These are phyloP conservation scores for Rhododendron henanense DNA, from an alignment of 148 eudicot species.

Conservation along the genomic window DNA sequence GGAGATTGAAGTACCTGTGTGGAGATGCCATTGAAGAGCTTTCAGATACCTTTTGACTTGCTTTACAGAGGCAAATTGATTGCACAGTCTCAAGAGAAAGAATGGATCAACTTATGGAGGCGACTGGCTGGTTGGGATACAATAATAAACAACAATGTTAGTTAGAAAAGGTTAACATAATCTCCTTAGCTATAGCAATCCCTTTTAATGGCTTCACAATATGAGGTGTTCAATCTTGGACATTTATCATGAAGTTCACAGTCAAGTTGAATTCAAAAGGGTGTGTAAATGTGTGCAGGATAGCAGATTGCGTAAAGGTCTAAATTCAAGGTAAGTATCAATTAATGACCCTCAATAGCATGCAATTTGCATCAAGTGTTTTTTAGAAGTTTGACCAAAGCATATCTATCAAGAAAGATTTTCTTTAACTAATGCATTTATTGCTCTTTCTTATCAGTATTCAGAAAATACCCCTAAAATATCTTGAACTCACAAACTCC, in stretches of 20 bases:
- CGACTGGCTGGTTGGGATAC: not conserved
- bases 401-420: not conserved
- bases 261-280: not conserved
- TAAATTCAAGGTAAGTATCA: not conserved
- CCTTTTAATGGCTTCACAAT: not conserved
- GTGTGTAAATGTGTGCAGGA: not conserved
- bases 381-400: not conserved
- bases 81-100: not conserved
- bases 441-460: not conserved
- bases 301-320: not conserved
- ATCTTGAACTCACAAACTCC: not conserved
- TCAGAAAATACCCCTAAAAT: not conserved
- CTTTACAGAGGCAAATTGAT: not conserved
- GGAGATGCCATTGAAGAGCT: constrained; percentile 4
- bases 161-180: not conserved
- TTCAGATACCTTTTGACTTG: not conserved
- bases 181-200: not conserved
- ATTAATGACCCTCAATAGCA: not conserved
- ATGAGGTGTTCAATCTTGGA: not conserved
- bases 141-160: not conserved
- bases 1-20: not conserved
- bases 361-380: not conserved
- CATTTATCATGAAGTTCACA: not conserved
- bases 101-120: not conserved
- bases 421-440: constrained; percentile 1